Evolutionary conservation across 805 yeast genomes (phyloP).

Genomic region (Candida koratica): DNA sequence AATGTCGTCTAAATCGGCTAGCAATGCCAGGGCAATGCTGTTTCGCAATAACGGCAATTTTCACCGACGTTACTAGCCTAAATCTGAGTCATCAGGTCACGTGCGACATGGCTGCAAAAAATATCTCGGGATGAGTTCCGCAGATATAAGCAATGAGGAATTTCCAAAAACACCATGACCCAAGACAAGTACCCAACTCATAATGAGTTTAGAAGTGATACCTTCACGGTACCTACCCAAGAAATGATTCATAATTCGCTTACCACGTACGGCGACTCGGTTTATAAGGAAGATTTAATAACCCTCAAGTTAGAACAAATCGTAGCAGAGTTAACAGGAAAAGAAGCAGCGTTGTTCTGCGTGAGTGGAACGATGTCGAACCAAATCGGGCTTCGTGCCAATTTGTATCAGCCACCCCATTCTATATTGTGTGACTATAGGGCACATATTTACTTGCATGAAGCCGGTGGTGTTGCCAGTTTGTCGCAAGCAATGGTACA

Average conservation of each 20-base stretch:
- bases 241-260: conserved; percentile 57
- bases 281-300: conserved; percentile 37
- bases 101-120: conserved; percentile 5
- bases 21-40: background rate
- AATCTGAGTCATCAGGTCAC: conserved; percentile 5
- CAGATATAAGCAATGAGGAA: conserved; percentile 1
- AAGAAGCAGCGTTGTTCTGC: conserved; percentile 38
- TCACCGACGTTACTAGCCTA: background rate
- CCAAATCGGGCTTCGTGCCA: conserved; percentile 37
- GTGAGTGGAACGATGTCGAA: conserved; percentile 42
- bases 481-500: conserved; percentile 42
- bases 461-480: conserved; percentile 43
- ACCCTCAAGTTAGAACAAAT: conserved; percentile 33
- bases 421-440: conserved; percentile 37
- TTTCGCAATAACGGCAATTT: background rate
- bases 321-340: conserved; percentile 35
- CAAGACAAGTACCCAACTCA: conserved; percentile 22
- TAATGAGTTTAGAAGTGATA: conserved; percentile 50
- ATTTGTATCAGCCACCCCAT: conserved; percentile 41
- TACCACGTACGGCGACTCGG: conserved; percentile 41
- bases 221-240: conserved; percentile 83
- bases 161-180: conserved; percentile 1
- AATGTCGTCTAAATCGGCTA: too few species aligned
- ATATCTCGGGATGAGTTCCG: conserved; percentile 6
- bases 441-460: conserved; percentile 34